Conservation (phyloP, 2,329 filamentous ascomycete species). For the Rutstroemia sp. region DNA sequence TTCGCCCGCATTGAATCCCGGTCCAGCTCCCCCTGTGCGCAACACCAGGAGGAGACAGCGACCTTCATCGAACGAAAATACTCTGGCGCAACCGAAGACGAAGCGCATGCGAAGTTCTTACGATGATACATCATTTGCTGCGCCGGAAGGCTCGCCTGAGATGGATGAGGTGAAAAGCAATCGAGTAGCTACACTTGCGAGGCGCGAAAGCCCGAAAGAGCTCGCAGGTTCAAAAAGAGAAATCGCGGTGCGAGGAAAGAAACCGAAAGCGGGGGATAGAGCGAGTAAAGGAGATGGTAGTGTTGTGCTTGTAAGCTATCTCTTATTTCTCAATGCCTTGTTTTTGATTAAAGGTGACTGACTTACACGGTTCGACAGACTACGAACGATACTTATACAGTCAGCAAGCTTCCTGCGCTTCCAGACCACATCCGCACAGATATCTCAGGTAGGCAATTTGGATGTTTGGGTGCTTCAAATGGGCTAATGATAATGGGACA, state of each 20-base stretch:
- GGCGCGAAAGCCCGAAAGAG: slow-evolving; percentile 26
- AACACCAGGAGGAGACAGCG: slow-evolving; percentile 53
- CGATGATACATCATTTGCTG: slow-evolving; percentile 49
- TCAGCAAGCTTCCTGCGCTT: slow-evolving; percentile 76
- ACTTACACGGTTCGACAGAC: slow-evolving; percentile 44
- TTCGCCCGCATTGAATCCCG: slow-evolving; percentile 42
- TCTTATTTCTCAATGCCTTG: background rate
- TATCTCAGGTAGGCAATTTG: slow-evolving; percentile 49
- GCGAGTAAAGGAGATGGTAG: slow-evolving; percentile 64
- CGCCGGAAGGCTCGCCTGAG: slow-evolving; percentile 40
- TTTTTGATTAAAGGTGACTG: slow-evolving; percentile 1
- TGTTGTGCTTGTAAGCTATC: slow-evolving; percentile 50
- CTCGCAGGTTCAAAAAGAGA: slow-evolving; percentile 34
- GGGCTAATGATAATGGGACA: slow-evolving; percentile 29
- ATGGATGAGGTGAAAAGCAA: slow-evolving; percentile 50
- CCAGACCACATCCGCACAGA: slow-evolving; percentile 68
- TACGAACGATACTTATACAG: slow-evolving; percentile 75
- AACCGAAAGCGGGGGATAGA: slow-evolving; percentile 55
- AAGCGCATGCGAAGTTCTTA: slow-evolving; percentile 55
- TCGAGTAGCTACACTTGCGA: slow-evolving; percentile 35
- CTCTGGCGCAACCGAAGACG: slow-evolving; percentile 49
- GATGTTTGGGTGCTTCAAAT: slow-evolving; percentile 11
- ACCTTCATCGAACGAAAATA: slow-evolving; percentile 48
- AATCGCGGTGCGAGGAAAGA: slow-evolving; percentile 54
- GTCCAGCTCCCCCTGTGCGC: slow-evolving; percentile 48